phyloP scores from a whole-genome alignment of 2,329 filamentous ascomycete species.

The Aureobasidium mangrovei region DNA sequence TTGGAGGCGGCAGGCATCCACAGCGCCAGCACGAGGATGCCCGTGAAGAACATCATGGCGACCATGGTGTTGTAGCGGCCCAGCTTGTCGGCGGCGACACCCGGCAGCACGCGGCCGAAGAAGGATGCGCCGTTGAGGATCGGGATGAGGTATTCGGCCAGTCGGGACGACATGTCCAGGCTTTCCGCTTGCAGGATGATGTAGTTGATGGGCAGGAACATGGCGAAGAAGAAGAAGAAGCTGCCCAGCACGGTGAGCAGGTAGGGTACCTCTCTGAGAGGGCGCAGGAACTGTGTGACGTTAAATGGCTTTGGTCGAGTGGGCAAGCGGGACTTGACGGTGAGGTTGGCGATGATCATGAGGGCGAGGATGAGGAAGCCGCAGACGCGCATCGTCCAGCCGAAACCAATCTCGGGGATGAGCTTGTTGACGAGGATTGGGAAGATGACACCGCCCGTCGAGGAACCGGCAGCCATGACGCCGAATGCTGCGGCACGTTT shows the following conservation, averaged over 20 bases:
- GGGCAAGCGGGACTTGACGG: slow-evolving; percentile 43
- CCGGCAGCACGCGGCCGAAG: slow-evolving; percentile 49
- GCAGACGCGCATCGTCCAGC: slow-evolving; percentile 49
- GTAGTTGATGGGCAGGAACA: slow-evolving; percentile 51
- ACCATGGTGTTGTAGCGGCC: slow-evolving; percentile 49
- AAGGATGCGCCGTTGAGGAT: slow-evolving; percentile 44
- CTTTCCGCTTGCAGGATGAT: slow-evolving; percentile 38
- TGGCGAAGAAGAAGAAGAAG: slow-evolving; percentile 51
- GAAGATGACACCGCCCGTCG: slow-evolving; percentile 48
- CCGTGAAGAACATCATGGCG: slow-evolving; percentile 39
- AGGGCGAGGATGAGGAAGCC: slow-evolving; percentile 54
- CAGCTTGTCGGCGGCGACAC: slow-evolving; percentile 44
- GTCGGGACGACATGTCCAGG: slow-evolving; percentile 39
- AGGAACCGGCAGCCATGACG: slow-evolving; percentile 41
- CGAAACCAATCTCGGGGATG: slow-evolving; percentile 44
- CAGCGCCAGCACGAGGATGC: slow-evolving; percentile 43
- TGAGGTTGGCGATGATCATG: slow-evolving; percentile 44
- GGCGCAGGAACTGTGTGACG: slow-evolving; percentile 24
- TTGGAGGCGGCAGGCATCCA: slow-evolving; percentile 47
- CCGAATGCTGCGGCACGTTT: slow-evolving; percentile 42
- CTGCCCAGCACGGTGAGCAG: slow-evolving; percentile 27
- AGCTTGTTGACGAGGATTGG: slow-evolving; percentile 53
- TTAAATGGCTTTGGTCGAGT: slow-evolving; percentile 29
- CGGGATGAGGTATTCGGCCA: slow-evolving; percentile 46
- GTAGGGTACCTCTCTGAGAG: slow-evolving; percentile 29